A percentile compares a stretch with the other conserved stretches of the same genome.
Conservation (phyloP, 805 yeast species). For the Blastobotrys chiropterorum region DNA sequence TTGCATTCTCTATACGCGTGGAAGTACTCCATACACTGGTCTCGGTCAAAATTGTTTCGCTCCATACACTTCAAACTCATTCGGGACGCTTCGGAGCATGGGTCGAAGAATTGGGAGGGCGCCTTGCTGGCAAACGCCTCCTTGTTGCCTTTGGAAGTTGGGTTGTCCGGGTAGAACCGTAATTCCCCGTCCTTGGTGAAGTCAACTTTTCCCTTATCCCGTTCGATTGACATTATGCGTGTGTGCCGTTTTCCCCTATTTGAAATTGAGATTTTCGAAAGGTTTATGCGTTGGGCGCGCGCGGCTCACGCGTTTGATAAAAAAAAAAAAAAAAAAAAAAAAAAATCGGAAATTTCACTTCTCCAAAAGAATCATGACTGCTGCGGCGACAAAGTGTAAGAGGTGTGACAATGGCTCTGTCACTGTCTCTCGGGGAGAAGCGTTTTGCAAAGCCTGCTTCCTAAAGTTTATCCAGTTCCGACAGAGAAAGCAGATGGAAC, state of each 20-base stretch:
- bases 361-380: not conserved
- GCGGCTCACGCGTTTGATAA: not conserved
- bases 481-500: slow-evolving; percentile 76
- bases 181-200: slow-evolving; percentile 55
- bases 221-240: slow-evolving; percentile 13
- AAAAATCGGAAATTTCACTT: not conserved
- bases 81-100: slow-evolving; percentile 82
- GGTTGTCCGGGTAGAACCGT: slow-evolving; percentile 83
- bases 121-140: slow-evolving; percentile 65
- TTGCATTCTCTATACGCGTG: slow-evolving; percentile 92
- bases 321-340: too few relatives aligned
- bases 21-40: slow-evolving; percentile 70
- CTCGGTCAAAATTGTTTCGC: slow-evolving; percentile 64
- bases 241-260: not conserved
- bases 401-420: slow-evolving; percentile 45
- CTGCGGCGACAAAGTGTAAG: slow-evolving; percentile 32
- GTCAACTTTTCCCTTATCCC: slow-evolving; percentile 41
- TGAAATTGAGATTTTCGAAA: not conserved
- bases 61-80: slow-evolving; percentile 85
- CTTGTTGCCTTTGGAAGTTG: slow-evolving; percentile 64
- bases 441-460: slow-evolving; percentile 64
- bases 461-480: slow-evolving; percentile 67
- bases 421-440: slow-evolving; percentile 53
- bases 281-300: slow-evolving; percentile 1
- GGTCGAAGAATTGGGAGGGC: slow-evolving; percentile 83